phyloP scores from a whole-genome alignment of 2,329 filamentous ascomycete genomes.

The Aureobasidium uvarum region DNA sequence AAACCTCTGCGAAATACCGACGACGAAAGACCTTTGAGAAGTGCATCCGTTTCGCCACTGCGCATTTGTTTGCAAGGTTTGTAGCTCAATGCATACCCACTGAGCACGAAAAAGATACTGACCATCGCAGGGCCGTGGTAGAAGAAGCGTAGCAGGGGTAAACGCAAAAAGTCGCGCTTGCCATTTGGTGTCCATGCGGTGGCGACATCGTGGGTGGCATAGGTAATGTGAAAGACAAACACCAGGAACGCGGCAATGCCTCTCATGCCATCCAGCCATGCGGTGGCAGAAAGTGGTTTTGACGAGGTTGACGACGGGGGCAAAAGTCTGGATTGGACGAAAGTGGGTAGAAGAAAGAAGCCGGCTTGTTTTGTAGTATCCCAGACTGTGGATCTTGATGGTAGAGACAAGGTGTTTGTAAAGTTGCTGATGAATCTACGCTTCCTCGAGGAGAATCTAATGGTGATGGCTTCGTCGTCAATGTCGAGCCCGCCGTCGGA shows the following conservation, averaged over 20 bases:
- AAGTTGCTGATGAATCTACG: not conserved
- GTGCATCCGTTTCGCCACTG: constrained; percentile 32
- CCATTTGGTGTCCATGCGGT: constrained; percentile 26
- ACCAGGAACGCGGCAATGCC: constrained; percentile 31
- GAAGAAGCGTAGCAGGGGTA: constrained; percentile 55
- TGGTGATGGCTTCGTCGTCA: not conserved
- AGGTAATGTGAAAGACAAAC: constrained; percentile 30
- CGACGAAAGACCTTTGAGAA: constrained; percentile 29
- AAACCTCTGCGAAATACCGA: constrained; percentile 30
- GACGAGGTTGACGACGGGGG: not conserved
- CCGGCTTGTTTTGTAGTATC: not conserved
- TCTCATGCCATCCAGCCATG: constrained; percentile 32
- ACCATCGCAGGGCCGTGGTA: constrained; percentile 58
- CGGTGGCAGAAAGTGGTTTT: constrained; percentile 24
- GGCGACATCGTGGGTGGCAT: constrained; percentile 23
- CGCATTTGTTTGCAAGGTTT: constrained; percentile 30
- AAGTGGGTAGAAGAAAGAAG: not conserved
- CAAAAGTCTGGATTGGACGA: not conserved
- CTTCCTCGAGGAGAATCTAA: not conserved
- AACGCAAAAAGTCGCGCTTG: constrained; percentile 40
- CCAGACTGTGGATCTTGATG: not conserved
- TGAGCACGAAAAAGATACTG: constrained; percentile 62
- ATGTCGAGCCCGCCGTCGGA: not conserved
- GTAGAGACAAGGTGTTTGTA: not conserved
- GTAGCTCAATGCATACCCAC: constrained; percentile 59